Percentiles rank a stretch among this genome's conserved stretches.
Evolutionary conservation across 768 basidiomycete species (phyloP).

Genomic region (Tricholoma sp.): DNA sequence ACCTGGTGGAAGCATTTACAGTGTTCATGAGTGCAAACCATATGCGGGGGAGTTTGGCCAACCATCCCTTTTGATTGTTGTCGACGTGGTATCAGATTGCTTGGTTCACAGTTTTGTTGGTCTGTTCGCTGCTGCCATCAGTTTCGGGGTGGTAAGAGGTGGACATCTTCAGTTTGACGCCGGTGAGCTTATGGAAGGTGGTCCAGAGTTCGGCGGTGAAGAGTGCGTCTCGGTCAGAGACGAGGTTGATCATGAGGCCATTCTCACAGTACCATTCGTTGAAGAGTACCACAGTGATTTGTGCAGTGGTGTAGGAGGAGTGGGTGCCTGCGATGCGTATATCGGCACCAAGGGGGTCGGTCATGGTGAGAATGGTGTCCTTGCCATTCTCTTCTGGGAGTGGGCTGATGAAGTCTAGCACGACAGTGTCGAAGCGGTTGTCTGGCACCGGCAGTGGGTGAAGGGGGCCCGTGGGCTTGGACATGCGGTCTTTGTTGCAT

Average conservation of each 20-base stretch:
- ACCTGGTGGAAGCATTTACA: slow-evolving; percentile 23
- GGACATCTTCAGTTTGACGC: slow-evolving; percentile 3
- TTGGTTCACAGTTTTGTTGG: too few species aligned
- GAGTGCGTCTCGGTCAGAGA: not conserved
- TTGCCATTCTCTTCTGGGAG: not conserved
- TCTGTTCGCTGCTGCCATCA: too few species aligned
- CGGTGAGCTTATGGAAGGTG: not conserved
- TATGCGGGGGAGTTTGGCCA: slow-evolving; percentile 15
- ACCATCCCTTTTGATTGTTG: too few species aligned
- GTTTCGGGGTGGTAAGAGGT: too few species aligned
- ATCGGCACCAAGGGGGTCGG: too few species aligned
- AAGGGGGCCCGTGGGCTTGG: not conserved
- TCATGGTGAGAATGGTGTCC: not conserved
- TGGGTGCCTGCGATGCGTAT: too few species aligned
- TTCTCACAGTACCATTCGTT: not conserved
- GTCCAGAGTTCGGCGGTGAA: not conserved
- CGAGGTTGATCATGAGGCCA: not conserved
- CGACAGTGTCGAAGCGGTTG: too few species aligned
- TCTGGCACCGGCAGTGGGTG: not conserved
- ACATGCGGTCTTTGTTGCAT: not conserved
- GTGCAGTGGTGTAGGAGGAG: too few species aligned
- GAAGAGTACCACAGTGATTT: not conserved
- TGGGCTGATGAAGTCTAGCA: not conserved
- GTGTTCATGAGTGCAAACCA: slow-evolving; percentile 30
- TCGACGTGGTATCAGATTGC: too few species aligned